Percentiles rank a stretch among this genome's conserved stretches.
phyloP scores from a whole-genome alignment of 2,329 filamentous ascomycete species.

The Venturia nashicola region DNA sequence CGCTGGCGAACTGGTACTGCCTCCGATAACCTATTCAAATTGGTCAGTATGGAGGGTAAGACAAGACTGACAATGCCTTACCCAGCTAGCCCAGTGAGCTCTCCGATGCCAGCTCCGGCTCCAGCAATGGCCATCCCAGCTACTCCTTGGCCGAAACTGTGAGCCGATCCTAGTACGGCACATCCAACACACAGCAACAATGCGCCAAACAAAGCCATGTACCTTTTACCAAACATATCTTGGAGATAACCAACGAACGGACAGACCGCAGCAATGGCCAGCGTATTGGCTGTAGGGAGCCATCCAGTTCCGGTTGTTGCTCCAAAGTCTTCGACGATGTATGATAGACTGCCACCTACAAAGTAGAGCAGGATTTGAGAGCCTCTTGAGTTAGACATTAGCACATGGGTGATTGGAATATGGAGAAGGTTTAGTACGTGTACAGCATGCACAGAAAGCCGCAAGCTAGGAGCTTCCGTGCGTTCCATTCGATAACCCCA shows the following conservation, averaged over 20 bases:
- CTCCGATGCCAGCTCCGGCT: constrained; percentile 22
- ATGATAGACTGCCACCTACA: constrained; percentile 20
- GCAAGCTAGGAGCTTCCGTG: constrained; percentile 22
- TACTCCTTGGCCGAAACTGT: constrained; percentile 22
- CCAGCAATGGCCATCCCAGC: constrained; percentile 23
- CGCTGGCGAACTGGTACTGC: constrained; percentile 22
- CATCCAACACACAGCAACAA: constrained; percentile 20
- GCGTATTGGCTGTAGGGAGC: constrained; percentile 23
- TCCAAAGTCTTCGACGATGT: constrained; percentile 19
- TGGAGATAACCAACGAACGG: constrained; percentile 24
- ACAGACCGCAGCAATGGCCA: constrained; percentile 22
- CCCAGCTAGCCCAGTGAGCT: constrained; percentile 24
- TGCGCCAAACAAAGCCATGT: constrained; percentile 22
- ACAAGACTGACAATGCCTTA: constrained; percentile 13
- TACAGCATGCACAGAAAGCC: constrained; percentile 26
- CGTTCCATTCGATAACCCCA: constrained; percentile 25
- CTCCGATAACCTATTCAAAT: constrained; percentile 17
- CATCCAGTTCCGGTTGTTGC: constrained; percentile 17
- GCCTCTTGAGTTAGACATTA: constrained; percentile 12
- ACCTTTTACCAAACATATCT: constrained; percentile 23
- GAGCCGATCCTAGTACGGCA: constrained; percentile 18
- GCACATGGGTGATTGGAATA: constrained; percentile 1
- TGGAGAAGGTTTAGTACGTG: constrained; percentile 13
- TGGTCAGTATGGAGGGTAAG: neutral
- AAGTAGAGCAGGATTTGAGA: constrained; percentile 24